Percentiles rank a stretch among this genome's conserved stretches.
phyloP scores from a whole-genome alignment of 1,284 basidiomycete genomes.

The Amylostereum areolatum region DNA sequence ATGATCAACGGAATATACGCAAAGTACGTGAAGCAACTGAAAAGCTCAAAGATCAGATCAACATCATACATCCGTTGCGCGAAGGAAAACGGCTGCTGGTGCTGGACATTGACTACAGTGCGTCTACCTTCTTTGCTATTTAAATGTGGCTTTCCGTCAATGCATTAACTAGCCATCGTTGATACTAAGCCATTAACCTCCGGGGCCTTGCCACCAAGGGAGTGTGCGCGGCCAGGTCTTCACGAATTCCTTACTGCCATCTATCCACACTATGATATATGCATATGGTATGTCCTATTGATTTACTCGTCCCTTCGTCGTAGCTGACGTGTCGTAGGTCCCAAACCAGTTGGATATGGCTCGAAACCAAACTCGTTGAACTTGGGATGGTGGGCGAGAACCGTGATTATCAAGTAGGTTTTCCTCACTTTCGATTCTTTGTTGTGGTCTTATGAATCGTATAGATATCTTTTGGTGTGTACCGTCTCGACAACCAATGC shows the following conservation, averaged over 20 bases:
- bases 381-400: constrained; percentile 75
- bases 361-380: constrained; percentile 87
- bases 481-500: background rate
- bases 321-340: constrained; percentile 41
- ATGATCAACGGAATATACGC: constrained; percentile 72
- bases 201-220: constrained; percentile 68
- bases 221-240: constrained; percentile 78
- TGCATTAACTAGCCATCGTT: constrained; percentile 48
- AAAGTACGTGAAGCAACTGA: constrained; percentile 71
- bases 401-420: constrained; percentile 61
- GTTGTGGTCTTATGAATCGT: background rate
- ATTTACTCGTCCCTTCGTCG: background rate
- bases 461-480: constrained; percentile 55
- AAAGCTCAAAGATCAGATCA: constrained; percentile 49
- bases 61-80: constrained; percentile 73
- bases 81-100: constrained; percentile 77
- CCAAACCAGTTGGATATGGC: constrained; percentile 87
- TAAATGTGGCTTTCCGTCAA: background rate
- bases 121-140: constrained; percentile 11
- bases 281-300: constrained; percentile 55
- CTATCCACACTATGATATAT: constrained; percentile 82
- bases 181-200: constrained; percentile 79
- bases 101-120: constrained; percentile 87
- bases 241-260: constrained; percentile 80
- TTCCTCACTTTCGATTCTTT: constrained; percentile 1